Conservation (phyloP, 2,329 filamentous ascomycete species). For the Fusarium burgessii region DNA sequence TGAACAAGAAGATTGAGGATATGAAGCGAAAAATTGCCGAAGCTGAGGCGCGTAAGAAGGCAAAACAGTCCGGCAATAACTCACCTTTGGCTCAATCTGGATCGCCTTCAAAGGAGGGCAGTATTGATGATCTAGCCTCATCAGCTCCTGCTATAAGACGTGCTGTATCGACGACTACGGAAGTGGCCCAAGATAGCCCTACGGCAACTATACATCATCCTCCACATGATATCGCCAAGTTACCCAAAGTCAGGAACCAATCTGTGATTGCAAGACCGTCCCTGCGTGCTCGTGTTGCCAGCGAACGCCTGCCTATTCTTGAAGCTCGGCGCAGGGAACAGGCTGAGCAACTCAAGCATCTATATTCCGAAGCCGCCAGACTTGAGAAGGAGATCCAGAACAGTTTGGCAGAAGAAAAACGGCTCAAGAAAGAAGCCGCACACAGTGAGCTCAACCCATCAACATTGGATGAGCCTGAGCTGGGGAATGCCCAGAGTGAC, state of each 20-base stretch:
- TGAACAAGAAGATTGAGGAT: conserved; percentile 70
- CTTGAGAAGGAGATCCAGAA: conserved; percentile 62
- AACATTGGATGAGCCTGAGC: conserved; percentile 27
- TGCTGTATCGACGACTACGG: background rate
- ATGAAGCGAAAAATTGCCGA: conserved; percentile 70
- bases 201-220: conserved; percentile 20
- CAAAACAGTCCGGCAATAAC: conserved; percentile 50
- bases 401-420: conserved; percentile 52
- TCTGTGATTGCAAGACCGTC: conserved; percentile 27
- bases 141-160: background rate
- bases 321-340: conserved; percentile 54
- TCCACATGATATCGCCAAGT: conserved; percentile 6
- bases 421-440: conserved; percentile 47
- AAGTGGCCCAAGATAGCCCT: conserved; percentile 2
- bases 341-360: conserved; percentile 59
- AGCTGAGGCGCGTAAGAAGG: conserved; percentile 67
- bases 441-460: conserved; percentile 26
- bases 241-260: conserved; percentile 32
- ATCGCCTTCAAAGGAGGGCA: conserved; percentile 44
- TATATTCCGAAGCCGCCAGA: conserved; percentile 61
- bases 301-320: conserved; percentile 53
- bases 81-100: conserved; percentile 49
- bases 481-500: conserved; percentile 33
- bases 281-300: conserved; percentile 51
- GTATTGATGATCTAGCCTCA: conserved; percentile 30